phyloP scores from a whole-genome alignment of 1,284 basidiomycete species.

The Cerioporus squamosus region DNA sequence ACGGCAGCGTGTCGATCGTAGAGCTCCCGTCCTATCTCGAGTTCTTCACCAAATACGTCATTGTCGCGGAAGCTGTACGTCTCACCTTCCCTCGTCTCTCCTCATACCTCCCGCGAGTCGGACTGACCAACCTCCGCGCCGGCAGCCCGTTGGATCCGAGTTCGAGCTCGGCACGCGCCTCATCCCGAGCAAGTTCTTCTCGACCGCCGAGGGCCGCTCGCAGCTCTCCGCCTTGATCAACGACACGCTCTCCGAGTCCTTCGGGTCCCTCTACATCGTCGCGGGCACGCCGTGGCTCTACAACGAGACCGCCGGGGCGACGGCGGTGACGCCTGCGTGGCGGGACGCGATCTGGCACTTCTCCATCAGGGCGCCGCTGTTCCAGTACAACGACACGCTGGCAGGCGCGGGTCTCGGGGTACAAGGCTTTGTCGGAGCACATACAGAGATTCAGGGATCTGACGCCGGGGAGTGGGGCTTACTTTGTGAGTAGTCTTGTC shows the following conservation, averaged over 20 bases:
- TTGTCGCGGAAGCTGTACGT: conserved; percentile 32
- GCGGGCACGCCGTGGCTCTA: conserved; percentile 47
- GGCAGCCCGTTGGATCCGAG: conserved; percentile 35
- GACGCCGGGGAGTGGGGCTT: conserved; percentile 52
- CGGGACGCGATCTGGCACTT: conserved; percentile 49
- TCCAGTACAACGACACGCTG: conserved; percentile 46
- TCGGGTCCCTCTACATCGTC: conserved; percentile 35
- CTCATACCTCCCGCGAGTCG: no score
- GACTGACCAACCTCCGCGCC: no score
- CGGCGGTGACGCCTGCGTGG: conserved; percentile 50
- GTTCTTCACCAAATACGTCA: conserved; percentile 38
- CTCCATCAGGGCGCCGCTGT: conserved; percentile 26
- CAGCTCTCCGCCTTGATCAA: conserved; percentile 32
- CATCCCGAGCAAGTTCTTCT: conserved; percentile 34
- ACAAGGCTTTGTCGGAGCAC: conserved; percentile 39
- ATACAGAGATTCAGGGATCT: conserved; percentile 47
- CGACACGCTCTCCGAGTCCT: conserved; percentile 26
- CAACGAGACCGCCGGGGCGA: conserved; percentile 38
- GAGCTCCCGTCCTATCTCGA: conserved; percentile 36
- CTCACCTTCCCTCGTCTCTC: background rate
- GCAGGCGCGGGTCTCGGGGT: conserved; percentile 40
- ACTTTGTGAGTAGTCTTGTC: conserved; percentile 41
- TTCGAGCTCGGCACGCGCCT: conserved; percentile 37
- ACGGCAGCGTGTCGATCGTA: conserved; percentile 37
- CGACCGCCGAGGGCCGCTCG: conserved; percentile 26